phyloP scores from a whole-genome alignment of 1,284 basidiomycete species.

The Ceratobasidium theobromae region DNA sequence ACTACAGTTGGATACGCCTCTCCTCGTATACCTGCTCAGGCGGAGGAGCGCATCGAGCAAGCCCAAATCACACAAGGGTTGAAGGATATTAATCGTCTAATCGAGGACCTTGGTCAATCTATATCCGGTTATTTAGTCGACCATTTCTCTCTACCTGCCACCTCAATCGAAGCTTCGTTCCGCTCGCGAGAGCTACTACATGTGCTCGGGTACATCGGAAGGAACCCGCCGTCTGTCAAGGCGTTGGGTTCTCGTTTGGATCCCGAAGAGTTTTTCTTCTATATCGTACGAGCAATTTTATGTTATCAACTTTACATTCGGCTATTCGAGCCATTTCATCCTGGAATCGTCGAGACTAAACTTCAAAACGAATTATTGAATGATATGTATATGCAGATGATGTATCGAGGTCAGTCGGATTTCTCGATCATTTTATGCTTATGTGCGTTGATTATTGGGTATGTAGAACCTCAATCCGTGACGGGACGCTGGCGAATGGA shows the following conservation, averaged over 20 bases:
- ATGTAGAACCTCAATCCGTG: no score
- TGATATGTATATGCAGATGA: no score
- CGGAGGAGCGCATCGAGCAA: slow-evolving; percentile 4
- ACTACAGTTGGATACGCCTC: not conserved
- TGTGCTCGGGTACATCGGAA: not conserved
- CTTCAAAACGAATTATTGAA: no score
- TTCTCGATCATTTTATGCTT: no score
- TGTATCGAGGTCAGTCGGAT: no score
- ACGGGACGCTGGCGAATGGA: no score
- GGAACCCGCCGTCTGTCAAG: not conserved
- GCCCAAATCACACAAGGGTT: slow-evolving; percentile 1
- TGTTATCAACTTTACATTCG: not conserved
- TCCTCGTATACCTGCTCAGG: slow-evolving; percentile 3
- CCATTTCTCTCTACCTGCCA: not conserved
- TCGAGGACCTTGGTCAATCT: slow-evolving; percentile 1
- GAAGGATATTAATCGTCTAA: slow-evolving; percentile 1
- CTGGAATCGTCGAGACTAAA: no score
- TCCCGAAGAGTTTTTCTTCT: slow-evolving; percentile 26
- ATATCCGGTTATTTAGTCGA: slow-evolving; percentile 13
- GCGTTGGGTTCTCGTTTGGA: not conserved
- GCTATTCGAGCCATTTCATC: slow-evolving; percentile 27
- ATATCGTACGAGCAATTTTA: slow-evolving; percentile 3
- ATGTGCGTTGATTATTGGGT: no score
- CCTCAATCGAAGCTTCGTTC: not conserved
- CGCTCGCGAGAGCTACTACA: not conserved